Evolutionary conservation across 345 rosid species (phyloP), one percentile per base, ranked within the genome.

Genomic region (Corymbia maculata): DNA sequence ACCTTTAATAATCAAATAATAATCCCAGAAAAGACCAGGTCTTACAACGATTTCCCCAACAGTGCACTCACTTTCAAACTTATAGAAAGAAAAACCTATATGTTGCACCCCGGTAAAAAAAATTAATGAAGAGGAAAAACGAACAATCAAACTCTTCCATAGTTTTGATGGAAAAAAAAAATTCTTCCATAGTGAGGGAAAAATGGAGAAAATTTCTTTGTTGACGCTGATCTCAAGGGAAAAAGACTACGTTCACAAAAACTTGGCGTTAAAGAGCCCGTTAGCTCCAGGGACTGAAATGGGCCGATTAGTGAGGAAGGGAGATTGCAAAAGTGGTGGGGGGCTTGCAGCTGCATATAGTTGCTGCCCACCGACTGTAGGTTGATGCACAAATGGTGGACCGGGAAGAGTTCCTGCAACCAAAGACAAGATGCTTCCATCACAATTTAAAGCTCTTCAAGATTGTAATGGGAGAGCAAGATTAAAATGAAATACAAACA

Each of bases 351-450:
- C 61, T 12, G 87, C 70, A 51, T 75, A 89, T 59, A 89, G 79
- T 79, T 89, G 90, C 59, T 87, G 88, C 36, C 47, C 86, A 36
- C 86, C 90, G 26, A 85, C 22, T 1, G 86, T n/a, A 79, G 88
- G 88, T 26, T 82, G 87, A 86, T 89, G 90, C 53, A 87, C 30
- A 42, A 89, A 51, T 4, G 88, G 84, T 52, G 80, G 90, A 36
- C 86, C 88, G 28, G 90, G 86, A 12, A 89, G 50, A 79, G 53
- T 89, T 45, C 90, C 90, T 86, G 88, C 86, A 50, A 75, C 10
- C 30, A 52, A 80, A 51, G 80, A 86, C 45, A 32, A 86, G 79
- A 66, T 28, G 42, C 52, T 86, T 61, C 47, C 24, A 85, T 85
- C 61, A 75, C 84, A 36, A 42, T 42, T 9, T 75, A 75, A 75